These are phyloP conservation scores for Asterochloris sp. DNA, from an alignment of 139 green algal genomes.

Conservation along the genomic window DNA sequence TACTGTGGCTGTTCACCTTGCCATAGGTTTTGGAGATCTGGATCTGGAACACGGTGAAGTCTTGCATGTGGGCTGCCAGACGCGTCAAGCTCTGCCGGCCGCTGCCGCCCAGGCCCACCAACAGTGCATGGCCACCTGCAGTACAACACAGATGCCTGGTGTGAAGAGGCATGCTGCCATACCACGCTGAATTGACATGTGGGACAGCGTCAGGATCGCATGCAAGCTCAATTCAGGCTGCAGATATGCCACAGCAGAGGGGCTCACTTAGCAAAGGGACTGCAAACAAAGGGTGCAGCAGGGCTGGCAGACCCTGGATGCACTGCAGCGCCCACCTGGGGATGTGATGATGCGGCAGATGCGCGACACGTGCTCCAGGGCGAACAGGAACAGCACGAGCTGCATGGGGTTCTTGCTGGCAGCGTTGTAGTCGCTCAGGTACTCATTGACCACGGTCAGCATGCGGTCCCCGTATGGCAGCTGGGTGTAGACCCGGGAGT, in stretches of 20 bases:
- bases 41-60: constrained; percentile 30
- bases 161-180: neutral
- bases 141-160: neutral
- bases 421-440: constrained; percentile 68
- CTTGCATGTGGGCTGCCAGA: constrained; percentile 50
- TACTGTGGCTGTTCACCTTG: neutral
- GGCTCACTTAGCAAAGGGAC: neutral
- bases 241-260: neutral
- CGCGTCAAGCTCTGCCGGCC: constrained; percentile 64
- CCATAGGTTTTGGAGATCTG: constrained; percentile 76
- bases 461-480: constrained; percentile 29
- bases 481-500: constrained; percentile 54
- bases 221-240: neutral
- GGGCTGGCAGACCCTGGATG: neutral
- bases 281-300: too few relatives aligned
- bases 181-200: neutral
- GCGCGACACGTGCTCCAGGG: constrained; percentile 68
- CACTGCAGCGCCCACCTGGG: constrained; percentile 25
- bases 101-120: constrained; percentile 68
- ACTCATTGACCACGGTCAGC: constrained; percentile 56
- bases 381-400: constrained; percentile 75
- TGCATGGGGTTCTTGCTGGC: constrained; percentile 73
- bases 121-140: constrained; percentile 62
- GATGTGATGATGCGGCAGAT: constrained; percentile 65
- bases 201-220: neutral